Percentiles rank a stretch among this genome's conserved stretches.
Conservation (phyloP, 1,139 yeast species). For the Blastobotrys aristatus region DNA sequence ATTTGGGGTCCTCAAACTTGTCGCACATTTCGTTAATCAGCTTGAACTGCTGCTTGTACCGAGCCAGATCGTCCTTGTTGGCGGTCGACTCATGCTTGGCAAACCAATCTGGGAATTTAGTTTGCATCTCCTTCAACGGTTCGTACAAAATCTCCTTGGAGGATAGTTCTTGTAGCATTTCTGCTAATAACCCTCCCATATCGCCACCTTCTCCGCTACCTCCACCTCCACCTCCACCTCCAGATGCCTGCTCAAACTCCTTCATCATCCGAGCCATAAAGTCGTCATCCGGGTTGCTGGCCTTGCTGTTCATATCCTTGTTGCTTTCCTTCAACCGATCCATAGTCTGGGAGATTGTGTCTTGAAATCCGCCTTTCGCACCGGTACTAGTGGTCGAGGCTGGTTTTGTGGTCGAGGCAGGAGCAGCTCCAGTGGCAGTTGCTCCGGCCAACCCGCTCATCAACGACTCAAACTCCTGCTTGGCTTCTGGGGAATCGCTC, state of each 20-base stretch:
- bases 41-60: slow-evolving; percentile 35
- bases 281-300: slow-evolving; percentile 38
- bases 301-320: slow-evolving; percentile 49
- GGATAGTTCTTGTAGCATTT: slow-evolving; percentile 78
- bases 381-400: slow-evolving; percentile 9
- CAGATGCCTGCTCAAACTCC: slow-evolving; percentile 56
- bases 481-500: slow-evolving; percentile 60
- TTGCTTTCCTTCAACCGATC: slow-evolving; percentile 53
- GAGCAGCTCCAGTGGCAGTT: slow-evolving; percentile 27
- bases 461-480: slow-evolving; percentile 50
- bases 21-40: slow-evolving; percentile 46
- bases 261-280: slow-evolving; percentile 42
- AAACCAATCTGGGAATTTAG: slow-evolving; percentile 59
- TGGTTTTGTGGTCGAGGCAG: slow-evolving; percentile 11
- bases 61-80: slow-evolving; percentile 29
- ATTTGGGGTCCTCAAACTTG: slow-evolving; percentile 53
- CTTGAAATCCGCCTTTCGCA: slow-evolving; percentile 45
- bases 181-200: slow-evolving; percentile 59
- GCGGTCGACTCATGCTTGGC: slow-evolving; percentile 41
- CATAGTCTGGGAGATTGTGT: slow-evolving; percentile 76
- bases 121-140: slow-evolving; percentile 76
- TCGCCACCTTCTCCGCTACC: slow-evolving; percentile 43
- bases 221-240: slow-evolving; percentile 39
- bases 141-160: slow-evolving; percentile 84
- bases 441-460: slow-evolving; percentile 45